Evolutionary conservation across 2,329 filamentous ascomycete species (phyloP).

Genomic region (Aspergillus persii): DNA sequence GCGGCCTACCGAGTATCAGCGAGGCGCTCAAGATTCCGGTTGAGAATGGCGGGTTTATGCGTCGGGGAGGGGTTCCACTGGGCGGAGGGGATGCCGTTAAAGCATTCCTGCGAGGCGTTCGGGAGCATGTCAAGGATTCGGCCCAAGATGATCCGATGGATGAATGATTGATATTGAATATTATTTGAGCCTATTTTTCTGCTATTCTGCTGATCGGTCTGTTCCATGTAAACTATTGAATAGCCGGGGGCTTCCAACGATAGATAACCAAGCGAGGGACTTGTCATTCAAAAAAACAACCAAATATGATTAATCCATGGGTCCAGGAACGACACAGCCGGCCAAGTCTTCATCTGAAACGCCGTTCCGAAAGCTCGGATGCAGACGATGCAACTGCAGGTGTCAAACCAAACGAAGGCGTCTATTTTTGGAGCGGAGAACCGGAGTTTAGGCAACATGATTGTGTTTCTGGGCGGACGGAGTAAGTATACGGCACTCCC

Average conservation of each 20-base stretch:
- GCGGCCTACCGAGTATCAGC: conserved; percentile 83
- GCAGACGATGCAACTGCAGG: no score
- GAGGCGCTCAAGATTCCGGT: conserved; percentile 80
- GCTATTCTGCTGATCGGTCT: conserved; percentile 6
- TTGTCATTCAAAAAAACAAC: no score
- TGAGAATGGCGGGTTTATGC: conserved; percentile 78
- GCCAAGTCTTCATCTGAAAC: no score
- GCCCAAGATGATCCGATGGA: conserved; percentile 41
- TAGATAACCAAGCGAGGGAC: not conserved
- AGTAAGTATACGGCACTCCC: no score
- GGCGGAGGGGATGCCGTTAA: conserved; percentile 87
- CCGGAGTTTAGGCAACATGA: no score
- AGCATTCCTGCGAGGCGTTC: conserved; percentile 87
- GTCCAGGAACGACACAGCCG: no score
- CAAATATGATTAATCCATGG: no score
- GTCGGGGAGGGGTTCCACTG: conserved; percentile 74
- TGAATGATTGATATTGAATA: conserved; percentile 16
- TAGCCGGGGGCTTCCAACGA: not conserved
- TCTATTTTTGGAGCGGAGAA: conserved; percentile 7
- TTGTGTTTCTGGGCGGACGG: no score
- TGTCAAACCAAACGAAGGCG: not conserved
- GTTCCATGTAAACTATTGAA: not conserved
- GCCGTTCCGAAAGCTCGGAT: no score
- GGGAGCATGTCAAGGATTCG: conserved; percentile 67
- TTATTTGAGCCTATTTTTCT: not conserved